Evolutionary conservation across 2,329 filamentous ascomycete genomes (phyloP), one percentile per base, ranked within the genome.

Genomic region (Fusarium irregulare): DNA sequence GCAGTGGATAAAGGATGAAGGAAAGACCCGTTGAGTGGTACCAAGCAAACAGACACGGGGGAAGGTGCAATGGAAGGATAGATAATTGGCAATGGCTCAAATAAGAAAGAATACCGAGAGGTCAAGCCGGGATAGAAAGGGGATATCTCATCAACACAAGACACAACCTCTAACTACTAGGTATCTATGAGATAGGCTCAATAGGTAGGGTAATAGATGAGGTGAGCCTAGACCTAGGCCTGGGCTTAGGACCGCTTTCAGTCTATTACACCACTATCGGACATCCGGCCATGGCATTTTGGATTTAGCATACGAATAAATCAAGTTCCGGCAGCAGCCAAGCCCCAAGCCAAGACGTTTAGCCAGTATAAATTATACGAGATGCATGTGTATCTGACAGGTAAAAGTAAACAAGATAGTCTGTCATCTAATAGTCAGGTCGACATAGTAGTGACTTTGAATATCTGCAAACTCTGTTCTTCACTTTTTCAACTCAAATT

Each of bases 211-310:
- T 30, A 21, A 48, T 41, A 40, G 25, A 37, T 40, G 27, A 47
- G 37, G 54, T 51, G 45, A 64, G 44, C 60, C 59, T 40, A 20
- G 48, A 51, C 49, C 49, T 34, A 51, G 34, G 34, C 49, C 23
- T 41, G 49, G 49, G 32, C 34, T 51, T 18, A 57, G 50, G 50
- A 34, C 56, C 51, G 50, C 42, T 67, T 63, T 46, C 30, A 56
- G 48, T 70, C 66, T 63, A 71, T 68, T 68, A 70, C 63, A 64
- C 54, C 63, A 68, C 62, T 55, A 66, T 66, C 46, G 63, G 55
- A n/a, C 47, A 23, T 53, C 46, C 61, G 34, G 53, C 46, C 61
- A 64, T 56, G 57, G 54, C 46, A 64, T 56, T 70, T 32, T 44
- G 45, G 49, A 50, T 70, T 71, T 56, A 60, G 67, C 63, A 70